Conservation (phyloP, 495 filamentous ascomycete species). For the Beverwykella pulmonaria region DNA sequence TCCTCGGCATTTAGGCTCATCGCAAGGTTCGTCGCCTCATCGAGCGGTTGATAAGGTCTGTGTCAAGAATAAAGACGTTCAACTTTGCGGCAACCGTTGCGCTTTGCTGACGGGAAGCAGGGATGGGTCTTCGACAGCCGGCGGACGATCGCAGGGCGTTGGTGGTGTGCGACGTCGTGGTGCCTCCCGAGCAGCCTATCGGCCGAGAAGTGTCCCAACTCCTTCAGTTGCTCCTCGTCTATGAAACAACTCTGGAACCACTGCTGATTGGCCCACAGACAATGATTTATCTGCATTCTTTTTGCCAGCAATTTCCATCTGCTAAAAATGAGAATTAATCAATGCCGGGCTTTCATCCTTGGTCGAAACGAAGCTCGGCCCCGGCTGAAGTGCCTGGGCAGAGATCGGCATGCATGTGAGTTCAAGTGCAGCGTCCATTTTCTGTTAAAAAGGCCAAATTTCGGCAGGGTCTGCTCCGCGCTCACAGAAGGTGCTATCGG, state of each 20-base stretch:
- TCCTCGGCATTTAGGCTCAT: slow-evolving; percentile 1
- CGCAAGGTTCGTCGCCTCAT: neutral
- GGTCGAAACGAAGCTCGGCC: slow-evolving; percentile 29
- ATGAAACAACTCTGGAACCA: neutral
- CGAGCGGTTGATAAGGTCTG: neutral
- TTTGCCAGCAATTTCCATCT: slow-evolving; percentile 18
- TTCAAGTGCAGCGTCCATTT: slow-evolving; percentile 34
- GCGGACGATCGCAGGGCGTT: slow-evolving; percentile 29
- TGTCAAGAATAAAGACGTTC: neutral
- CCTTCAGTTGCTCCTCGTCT: neutral
- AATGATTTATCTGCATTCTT: slow-evolving; percentile 22
- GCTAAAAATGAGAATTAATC: slow-evolving; percentile 28
- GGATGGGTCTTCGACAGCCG: slow-evolving; percentile 33
- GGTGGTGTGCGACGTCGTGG: slow-evolving; percentile 30
- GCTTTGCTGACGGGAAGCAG: slow-evolving; percentile 36
- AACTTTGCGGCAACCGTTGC: slow-evolving; percentile 20
- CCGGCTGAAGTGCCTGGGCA: slow-evolving; percentile 28
- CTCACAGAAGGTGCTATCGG: slow-evolving; percentile 17
- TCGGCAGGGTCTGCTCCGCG: slow-evolving; percentile 31
- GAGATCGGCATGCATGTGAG: slow-evolving; percentile 32
- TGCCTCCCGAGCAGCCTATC: slow-evolving; percentile 5
- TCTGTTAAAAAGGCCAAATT: slow-evolving; percentile 22
- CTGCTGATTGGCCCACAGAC: slow-evolving; percentile 10
- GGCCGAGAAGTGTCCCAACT: neutral
- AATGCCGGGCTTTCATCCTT: slow-evolving; percentile 36